phyloP scores from a whole-genome alignment of 345 rosid species.

The Citrus maxima region DNA sequence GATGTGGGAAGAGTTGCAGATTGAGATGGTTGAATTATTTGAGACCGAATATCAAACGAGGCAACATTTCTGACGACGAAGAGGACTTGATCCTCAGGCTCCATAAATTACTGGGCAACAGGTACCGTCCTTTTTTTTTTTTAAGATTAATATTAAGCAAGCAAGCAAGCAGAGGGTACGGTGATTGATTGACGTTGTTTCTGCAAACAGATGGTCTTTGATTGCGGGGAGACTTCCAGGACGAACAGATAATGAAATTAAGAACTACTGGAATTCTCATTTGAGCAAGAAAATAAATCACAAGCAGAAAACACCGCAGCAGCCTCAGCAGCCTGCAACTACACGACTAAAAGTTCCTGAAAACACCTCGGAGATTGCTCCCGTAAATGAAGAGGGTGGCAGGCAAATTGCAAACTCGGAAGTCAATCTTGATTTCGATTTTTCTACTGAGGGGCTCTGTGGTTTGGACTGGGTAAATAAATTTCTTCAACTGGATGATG shows the following conservation, averaged over 20 bases:
- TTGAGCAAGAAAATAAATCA: slow-evolving; percentile 51
- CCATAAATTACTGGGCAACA: slow-evolving; percentile 59
- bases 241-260: slow-evolving; percentile 68
- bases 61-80: slow-evolving; percentile 57
- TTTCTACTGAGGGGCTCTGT: slow-evolving; percentile 29
- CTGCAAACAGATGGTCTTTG: slow-evolving; percentile 49
- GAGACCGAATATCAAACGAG: slow-evolving; percentile 63
- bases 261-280: slow-evolving; percentile 73
- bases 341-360: not conserved
- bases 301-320: slow-evolving; percentile 16
- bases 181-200: not conserved
- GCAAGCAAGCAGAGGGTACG: too few relatives aligned
- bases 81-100: slow-evolving; percentile 59
- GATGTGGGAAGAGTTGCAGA: slow-evolving; percentile 67
- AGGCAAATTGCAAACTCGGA: not conserved
- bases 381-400: not conserved
- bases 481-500: slow-evolving; percentile 37
- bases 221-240: slow-evolving; percentile 75
- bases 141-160: not conserved
- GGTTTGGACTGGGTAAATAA: slow-evolving; percentile 47
- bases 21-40: slow-evolving; percentile 64
- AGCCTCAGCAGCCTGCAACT: not conserved
- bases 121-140: slow-evolving; percentile 18
- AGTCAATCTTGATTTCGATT: slow-evolving; percentile 36
- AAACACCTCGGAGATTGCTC: not conserved